These are phyloP conservation scores for Thuja plicata DNA, from an alignment of 83 land plant genomes.

Conservation along the genomic window DNA sequence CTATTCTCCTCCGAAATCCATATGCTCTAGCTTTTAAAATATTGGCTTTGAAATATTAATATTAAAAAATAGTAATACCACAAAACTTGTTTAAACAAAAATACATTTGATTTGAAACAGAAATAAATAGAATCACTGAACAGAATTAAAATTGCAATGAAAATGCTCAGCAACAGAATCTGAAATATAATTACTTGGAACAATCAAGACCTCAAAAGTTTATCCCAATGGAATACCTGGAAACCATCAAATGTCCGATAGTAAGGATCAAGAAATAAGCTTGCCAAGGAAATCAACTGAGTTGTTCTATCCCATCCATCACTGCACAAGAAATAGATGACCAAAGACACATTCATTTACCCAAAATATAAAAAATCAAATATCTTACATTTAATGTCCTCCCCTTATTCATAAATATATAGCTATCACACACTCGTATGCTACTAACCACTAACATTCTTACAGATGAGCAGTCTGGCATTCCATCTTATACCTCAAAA, in stretches of 20 bases:
- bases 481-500: not conserved
- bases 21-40: not conserved
- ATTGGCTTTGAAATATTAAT: not conserved
- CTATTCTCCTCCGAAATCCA: not conserved
- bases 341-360: not conserved
- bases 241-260: constrained; percentile 93
- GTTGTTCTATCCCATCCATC: constrained; percentile 99
- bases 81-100: not conserved
- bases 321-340: constrained; percentile 44
- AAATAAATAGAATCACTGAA: not conserved
- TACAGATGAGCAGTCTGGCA: not conserved
- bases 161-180: not conserved
- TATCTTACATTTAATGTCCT: not conserved
- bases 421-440: not conserved
- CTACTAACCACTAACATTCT: not conserved
- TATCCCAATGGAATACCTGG: constrained; percentile 55
- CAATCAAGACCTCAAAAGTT: not conserved
- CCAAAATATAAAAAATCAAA: not conserved
- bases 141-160: not conserved
- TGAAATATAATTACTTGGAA: not conserved
- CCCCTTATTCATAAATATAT: not conserved
- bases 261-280: constrained; percentile 92
- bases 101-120: not conserved
- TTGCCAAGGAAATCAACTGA: constrained; percentile 85
- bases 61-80: not conserved